Evolutionary conservation across 768 basidiomycete species (phyloP).

Genomic region (Asterophora lycoperdoides): DNA sequence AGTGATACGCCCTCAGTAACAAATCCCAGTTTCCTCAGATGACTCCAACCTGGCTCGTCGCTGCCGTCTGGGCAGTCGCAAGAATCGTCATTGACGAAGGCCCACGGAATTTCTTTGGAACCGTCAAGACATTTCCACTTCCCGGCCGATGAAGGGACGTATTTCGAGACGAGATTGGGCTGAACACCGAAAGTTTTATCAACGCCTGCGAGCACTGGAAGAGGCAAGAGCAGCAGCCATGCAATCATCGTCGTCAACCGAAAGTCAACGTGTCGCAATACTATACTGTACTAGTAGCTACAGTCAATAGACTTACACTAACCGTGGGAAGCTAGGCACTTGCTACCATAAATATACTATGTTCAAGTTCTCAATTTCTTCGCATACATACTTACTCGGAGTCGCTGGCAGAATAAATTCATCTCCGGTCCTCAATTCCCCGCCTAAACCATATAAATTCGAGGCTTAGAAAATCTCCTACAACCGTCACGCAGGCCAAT

Average conservation of each 20-base stretch:
- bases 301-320: too few species aligned
- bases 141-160: conserved; percentile 47
- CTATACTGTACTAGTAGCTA: too few species aligned
- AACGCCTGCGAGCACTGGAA: conserved; percentile 32
- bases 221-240: conserved; percentile 44
- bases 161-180: conserved; percentile 52
- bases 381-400: too few species aligned
- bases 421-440: too few species aligned
- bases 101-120: conserved; percentile 72
- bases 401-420: too few species aligned
- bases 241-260: conserved; percentile 37
- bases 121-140: conserved; percentile 82
- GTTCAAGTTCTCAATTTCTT: too few species aligned
- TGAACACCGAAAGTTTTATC: conserved; percentile 56
- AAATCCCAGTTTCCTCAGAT: background rate
- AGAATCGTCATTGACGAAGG: conserved; percentile 87
- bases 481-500: too few species aligned
- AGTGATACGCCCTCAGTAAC: too few species aligned
- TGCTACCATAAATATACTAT: too few species aligned
- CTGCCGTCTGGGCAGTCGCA: conserved; percentile 95
- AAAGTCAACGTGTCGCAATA: conserved; percentile 36
- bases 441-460: too few species aligned
- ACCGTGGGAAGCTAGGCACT: too few species aligned
- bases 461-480: too few species aligned
- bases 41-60: conserved; percentile 78